Base-by-base conservation (phyloP, 1,139 yeast genomes). In the Spencermartinsiella ligniputridi region DNA sequence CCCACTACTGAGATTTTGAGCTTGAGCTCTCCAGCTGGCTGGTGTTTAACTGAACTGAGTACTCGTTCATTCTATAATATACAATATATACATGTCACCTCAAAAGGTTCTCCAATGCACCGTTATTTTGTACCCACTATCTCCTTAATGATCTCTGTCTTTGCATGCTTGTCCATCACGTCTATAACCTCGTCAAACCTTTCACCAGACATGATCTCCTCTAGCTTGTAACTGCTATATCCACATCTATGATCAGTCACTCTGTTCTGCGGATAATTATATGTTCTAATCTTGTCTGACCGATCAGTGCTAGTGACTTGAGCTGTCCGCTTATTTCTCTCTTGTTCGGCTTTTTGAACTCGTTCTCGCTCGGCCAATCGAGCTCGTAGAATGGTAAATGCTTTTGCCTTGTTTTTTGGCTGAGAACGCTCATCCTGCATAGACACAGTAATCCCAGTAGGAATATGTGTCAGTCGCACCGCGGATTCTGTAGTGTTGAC, bases 401-500 rank as follows among this genome's bases (percentile, higher is more conserved):
- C 98, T 58, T 86, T 88, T n/a, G 96, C 97, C 62, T 88, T 89
- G 64, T 94, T 94, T 56, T 83, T 78, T 46, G 94, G 97, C 66
- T 92, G 99, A 0, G 97, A 89, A 51, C 99, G 70, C 60, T 89
- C 96, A 61, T 92, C 97, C 62, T 94, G 98, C 72, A 92, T 95
- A 45, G 81, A 74, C 2, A 92, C 96, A 12, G 80, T 82, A 37
- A 88, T 80, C 2, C 97, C 97, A 0, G 96, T 82, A 2, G 98
- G 97, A 16, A 84, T 72, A 66, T 92, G 99, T 0, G 94, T 89
- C 32, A 94, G 69, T 56, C 98, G 74, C 16, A 92, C 97, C 0
- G 98, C 99, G 1, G 97, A 88, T 62, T 92, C 98, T 0, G 98
- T 92, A 16, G 97, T 92, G 61, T 94, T 92, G 39, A 92, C 99